These are phyloP conservation scores for Phlegmacium glaucopus DNA, from an alignment of 768 basidiomycete genomes.

Conservation along the genomic window DNA sequence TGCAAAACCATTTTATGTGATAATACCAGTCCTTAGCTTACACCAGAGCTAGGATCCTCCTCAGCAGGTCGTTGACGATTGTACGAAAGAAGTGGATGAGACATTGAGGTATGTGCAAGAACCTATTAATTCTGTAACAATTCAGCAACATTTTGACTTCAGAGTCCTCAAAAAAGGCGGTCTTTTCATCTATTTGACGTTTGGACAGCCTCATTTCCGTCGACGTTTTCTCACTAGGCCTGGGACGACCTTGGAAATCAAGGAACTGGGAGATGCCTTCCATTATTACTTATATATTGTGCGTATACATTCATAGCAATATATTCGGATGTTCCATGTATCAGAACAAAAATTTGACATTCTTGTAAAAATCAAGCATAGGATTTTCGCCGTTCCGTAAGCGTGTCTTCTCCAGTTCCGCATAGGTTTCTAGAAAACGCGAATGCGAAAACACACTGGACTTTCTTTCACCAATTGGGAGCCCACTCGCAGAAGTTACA, in stretches of 20 bases:
- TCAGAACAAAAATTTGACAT: conserved; percentile 90
- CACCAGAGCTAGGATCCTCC: conserved; percentile 61
- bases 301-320: conserved; percentile 31
- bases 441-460: conserved; percentile 84
- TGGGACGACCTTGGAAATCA: conserved; percentile 60
- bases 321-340: not conserved
- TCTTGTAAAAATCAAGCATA: conserved; percentile 85
- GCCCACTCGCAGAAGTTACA: conserved; percentile 68
- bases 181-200: conserved; percentile 76
- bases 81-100: conserved; percentile 74
- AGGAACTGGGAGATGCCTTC: conserved; percentile 73
- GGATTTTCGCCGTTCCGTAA: conserved; percentile 85
- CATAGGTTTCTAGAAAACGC: conserved; percentile 87
- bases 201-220: conserved; percentile 89
- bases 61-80: conserved; percentile 63
- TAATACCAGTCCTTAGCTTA: not conserved
- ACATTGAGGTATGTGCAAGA: conserved; percentile 53
- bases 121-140: too few species aligned
- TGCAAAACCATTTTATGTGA: not conserved
- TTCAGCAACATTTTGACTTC: not conserved
- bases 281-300: conserved; percentile 82
- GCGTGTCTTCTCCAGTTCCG: conserved; percentile 65
- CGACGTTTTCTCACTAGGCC: conserved; percentile 57
- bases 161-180: conserved; percentile 67
- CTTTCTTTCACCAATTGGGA: conserved; percentile 78